Evolutionary conservation across 768 basidiomycete genomes (phyloP), one percentile per base, ranked within the genome.

Genomic region (Amanita phalloides): DNA sequence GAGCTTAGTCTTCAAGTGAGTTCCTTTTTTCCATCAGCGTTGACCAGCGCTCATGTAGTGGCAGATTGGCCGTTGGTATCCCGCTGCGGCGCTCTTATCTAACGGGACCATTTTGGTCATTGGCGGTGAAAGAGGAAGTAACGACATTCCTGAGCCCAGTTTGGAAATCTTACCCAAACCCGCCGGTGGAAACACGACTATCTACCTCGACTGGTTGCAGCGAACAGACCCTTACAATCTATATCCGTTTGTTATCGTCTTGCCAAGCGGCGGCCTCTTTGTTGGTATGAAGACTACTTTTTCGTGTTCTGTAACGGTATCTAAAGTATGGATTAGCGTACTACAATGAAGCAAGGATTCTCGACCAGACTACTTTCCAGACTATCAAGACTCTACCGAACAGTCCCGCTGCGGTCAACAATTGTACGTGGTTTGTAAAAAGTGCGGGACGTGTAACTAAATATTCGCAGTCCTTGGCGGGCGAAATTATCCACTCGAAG

Each of bases 221-320:
- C 73, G 85, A 25, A 89, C 88, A 4, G 83, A 90, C 59, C 88
- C 88, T 0, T 81, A 86, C 60, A 89, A 89, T 57, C 63, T 90
- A 45, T 90, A 90, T 58, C 87, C 88, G 0, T 90, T 86, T 71
- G 66, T 90, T 32, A 64, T 82, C 49, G 72, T 88, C 6, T 73
- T 90, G 13, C 86, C 88, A 0, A 81, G 81, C 42, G 78, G 78
- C 1, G 73, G 74, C 32, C 66, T 90, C 58, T 89, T 90, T 61
- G 73, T 85, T 37, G 82, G 86, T 84, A 46, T 46, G 77, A 43
- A 8, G 37, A 7, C 3, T 3, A 9, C 2, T 8, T 17, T 17
- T 17, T 38, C 4, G 11, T 7, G 36, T 14, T 9, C 9, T 17
- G n/a, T 32, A 21, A 47, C n/a, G n/a, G 17, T 3, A 10, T 9